Evolutionary conservation across 164 flowering plant genomes (phyloP), one percentile per base, ranked within the genome.

Genomic region (Vitis rotundifolia): DNA sequence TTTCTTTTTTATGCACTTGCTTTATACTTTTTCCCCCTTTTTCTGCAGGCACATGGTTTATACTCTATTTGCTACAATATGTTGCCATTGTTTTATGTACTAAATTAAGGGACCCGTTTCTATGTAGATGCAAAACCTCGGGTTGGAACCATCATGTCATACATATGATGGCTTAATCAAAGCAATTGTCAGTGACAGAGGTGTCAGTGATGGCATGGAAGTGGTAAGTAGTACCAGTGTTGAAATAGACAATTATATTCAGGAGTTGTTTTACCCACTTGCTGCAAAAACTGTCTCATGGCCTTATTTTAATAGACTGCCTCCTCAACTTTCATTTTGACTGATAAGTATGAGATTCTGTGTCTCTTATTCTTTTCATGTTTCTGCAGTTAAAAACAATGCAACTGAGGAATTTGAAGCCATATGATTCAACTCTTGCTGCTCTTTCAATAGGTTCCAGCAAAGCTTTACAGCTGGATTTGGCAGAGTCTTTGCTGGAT

Each of bases 91-190:
- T 51, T 26, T 49, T 31, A 16, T 58, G 57, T 60, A 53, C 71
- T 77, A 66, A 68, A n/a, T 49, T 29, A 49, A 53, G 60, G 44
- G 16, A 2, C 26, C 9, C 26, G 11, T 64, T 68, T 64, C 56
- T 72, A 29, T 80, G 51, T 70, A 94, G 98, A 92, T 94, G 98
- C 84, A 81, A 71, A 71, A 59, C 67, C 84, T 94, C 64, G 92
- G 97, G 44, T 66, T 94, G 83, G 80, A 81, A 76, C 97, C 95
- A 66, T 86, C 97, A 56, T 54, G 69, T 53, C 49, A 70, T 67
- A 83, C 92, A 28, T 94, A 83, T 71, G 83, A 89, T 83, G 85
- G 88, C 59, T 79, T 82, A 71, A 63, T 89, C 48, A 83, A 79
- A 80, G 94, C 90, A 64, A 64, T 86, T 77, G 74, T 81, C 66